Evolutionary conservation across 306 rosid species (phyloP).

Genomic region (Myrica gale): DNA sequence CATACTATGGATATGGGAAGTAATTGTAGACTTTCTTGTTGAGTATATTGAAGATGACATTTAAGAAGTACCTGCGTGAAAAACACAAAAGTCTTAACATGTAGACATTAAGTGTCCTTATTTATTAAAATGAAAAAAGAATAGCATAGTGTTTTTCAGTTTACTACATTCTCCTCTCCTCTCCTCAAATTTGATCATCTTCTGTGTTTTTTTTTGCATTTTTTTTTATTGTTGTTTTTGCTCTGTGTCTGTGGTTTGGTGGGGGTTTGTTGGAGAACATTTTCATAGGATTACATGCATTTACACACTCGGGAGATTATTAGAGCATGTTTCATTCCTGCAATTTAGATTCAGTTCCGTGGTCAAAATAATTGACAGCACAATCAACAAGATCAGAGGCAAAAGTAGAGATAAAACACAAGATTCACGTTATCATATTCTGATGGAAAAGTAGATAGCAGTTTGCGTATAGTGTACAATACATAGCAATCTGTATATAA

Average conservation of each 20-base stretch:
- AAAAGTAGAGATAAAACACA: not conserved
- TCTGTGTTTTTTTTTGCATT: too few relatives aligned
- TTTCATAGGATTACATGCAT: too few relatives aligned
- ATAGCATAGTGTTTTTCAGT: not conserved
- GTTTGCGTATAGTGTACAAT: not conserved
- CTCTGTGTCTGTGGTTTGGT: too few relatives aligned
- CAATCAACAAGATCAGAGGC: not conserved
- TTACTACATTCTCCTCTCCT: not conserved
- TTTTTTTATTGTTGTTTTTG: too few relatives aligned
- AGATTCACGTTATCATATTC: not conserved
- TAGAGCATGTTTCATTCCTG: not conserved
- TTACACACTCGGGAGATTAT: not conserved
- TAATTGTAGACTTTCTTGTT: conserved; percentile 96
- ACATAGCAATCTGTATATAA: not conserved
- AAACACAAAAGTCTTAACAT: conserved; percentile 18
- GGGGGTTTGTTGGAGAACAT: too few relatives aligned
- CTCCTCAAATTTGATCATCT: too few relatives aligned
- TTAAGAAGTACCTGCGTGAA: conserved; percentile 77
- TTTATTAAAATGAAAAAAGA: not conserved
- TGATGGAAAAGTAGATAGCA: not conserved
- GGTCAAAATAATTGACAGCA: not conserved
- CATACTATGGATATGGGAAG: conserved; percentile 95
- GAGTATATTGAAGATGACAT: conserved; percentile 90
- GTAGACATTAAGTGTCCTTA: not conserved
- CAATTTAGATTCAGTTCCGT: not conserved